Evolutionary conservation across 345 rosid species (phyloP), one percentile per base, ranked within the genome.

Genomic region (Gossypium turneri): DNA sequence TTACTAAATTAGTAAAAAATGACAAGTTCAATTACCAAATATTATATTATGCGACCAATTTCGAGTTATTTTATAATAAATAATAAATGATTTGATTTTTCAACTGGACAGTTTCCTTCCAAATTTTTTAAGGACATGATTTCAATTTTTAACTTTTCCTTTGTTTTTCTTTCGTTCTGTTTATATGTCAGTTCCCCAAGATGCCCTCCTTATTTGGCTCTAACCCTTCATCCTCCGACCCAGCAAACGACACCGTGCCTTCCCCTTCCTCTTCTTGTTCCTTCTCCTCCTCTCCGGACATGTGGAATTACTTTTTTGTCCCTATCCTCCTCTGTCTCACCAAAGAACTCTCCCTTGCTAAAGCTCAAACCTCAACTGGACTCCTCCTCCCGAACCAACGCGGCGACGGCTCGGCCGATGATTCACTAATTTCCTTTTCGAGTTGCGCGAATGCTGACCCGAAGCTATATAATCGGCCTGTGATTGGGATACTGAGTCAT

Each of bases 401-500:
- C 19, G 29, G 25, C 7, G 67, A 73, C 68, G 78, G 52, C 63
- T 77, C 79, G 0, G 16, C 44, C 8, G n/a, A 44, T 41, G 45
- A 34, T 69, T n/a, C 67, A 63, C 19, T 64, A 20, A 20, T 38
- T 57, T 57, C 24, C 4, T 15, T 72, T 4, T 73, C 82, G 7
- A 78, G 83, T 10, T 92, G 97, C 55, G 74, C 92, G 15, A 75
- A 62, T 0, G 81, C 86, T 12, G 86, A 92, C 72, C 79, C 82
- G 6, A 84, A 83, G 25, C 86, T 94, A 3, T 90, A 94, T 25
- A 90, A 84, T 79, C 83, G 85, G 17, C 95, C 98, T n/a, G 92
- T 92, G 29, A 88, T 94, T 63, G 97, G 97, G 7, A 90, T 94
- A 19, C 75, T 94, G 1, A 88, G 82, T 38, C 98, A 92, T 75